These are phyloP conservation scores for Tetracladium maxilliforme DNA, from an alignment of 2,329 filamentous ascomycete genomes.

Conservation along the genomic window DNA sequence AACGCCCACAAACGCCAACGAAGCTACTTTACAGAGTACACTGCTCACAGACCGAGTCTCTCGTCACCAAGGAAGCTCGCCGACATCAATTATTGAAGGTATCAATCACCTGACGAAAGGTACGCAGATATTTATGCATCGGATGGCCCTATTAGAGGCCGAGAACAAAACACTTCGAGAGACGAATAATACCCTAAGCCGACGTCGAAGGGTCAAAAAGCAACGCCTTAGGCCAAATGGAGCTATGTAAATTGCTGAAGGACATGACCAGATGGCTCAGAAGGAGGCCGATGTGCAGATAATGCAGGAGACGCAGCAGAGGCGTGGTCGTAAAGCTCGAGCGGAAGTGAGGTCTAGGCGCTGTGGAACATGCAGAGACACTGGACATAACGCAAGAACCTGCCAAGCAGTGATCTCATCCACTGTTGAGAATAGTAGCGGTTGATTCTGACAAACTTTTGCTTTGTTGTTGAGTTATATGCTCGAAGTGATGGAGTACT, in stretches of 20 bases:
- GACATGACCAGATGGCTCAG: background rate
- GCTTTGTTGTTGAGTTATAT: too few species aligned
- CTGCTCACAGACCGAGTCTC: slow-evolving; percentile 5
- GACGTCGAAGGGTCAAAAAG: background rate
- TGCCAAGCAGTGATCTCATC: too few species aligned
- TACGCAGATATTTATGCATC: slow-evolving; percentile 2
- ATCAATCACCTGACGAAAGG: slow-evolving; percentile 6
- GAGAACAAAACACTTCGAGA: slow-evolving; percentile 1
- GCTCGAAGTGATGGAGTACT: too few species aligned
- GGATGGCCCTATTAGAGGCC: slow-evolving; percentile 1
- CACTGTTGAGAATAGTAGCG: too few species aligned
- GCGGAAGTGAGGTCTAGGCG: background rate
- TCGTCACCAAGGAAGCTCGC: slow-evolving; percentile 5
- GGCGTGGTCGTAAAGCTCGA: background rate
- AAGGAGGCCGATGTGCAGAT: slow-evolving; percentile 1
- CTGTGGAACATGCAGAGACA: slow-evolving; percentile 1
- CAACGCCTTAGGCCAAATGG: slow-evolving; percentile 1
- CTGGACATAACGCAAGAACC: slow-evolving; percentile 1
- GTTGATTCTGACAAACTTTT: too few species aligned
- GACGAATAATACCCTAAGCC: slow-evolving; percentile 1
- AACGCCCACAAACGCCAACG: slow-evolving; percentile 3
- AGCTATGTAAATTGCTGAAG: background rate
- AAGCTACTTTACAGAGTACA: slow-evolving; percentile 2
- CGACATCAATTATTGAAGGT: slow-evolving; percentile 4
- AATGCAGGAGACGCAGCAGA: slow-evolving; percentile 1